phyloP scores from a whole-genome alignment of 192 early-diverging fungal genomes.

The Coemansia sp. region DNA sequence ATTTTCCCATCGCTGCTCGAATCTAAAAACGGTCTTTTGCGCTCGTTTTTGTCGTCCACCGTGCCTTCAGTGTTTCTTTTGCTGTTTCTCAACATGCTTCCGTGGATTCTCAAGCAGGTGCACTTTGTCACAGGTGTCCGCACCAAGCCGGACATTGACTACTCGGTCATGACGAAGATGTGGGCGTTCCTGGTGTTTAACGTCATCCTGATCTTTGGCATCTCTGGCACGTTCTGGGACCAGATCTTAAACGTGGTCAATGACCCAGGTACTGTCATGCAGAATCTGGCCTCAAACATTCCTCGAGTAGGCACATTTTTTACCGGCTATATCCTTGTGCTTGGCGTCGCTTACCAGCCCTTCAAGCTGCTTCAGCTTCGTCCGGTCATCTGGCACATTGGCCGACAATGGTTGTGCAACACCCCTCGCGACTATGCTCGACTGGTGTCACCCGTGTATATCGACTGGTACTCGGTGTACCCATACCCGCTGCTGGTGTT shows the following conservation, averaged over 20 bases:
- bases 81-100: slow-evolving; percentile 67
- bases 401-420: slow-evolving; percentile 62
- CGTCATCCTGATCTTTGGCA: slow-evolving; percentile 71
- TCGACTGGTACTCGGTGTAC: slow-evolving; percentile 70
- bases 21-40: slow-evolving; percentile 55
- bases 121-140: slow-evolving; percentile 45
- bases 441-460: slow-evolving; percentile 65
- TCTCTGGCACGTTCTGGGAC: slow-evolving; percentile 69
- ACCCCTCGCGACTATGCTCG: slow-evolving; percentile 81
- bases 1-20: slow-evolving; percentile 64
- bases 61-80: slow-evolving; percentile 73
- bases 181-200: slow-evolving; percentile 78
- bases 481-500: slow-evolving; percentile 72
- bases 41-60: slow-evolving; percentile 64
- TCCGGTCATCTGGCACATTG: slow-evolving; percentile 61
- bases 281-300: slow-evolving; percentile 64
- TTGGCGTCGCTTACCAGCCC: slow-evolving; percentile 72
- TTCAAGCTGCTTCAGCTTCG: slow-evolving; percentile 68
- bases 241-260: slow-evolving; percentile 64
- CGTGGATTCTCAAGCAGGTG: slow-evolving; percentile 63
- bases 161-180: slow-evolving; percentile 62
- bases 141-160: slow-evolving; percentile 48
- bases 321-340: slow-evolving; percentile 70
- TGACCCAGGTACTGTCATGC: slow-evolving; percentile 61
- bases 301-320: slow-evolving; percentile 77